phyloP scores from a whole-genome alignment of 495 filamentous ascomycete genomes.

The Rhizodiscina lignyota region DNA sequence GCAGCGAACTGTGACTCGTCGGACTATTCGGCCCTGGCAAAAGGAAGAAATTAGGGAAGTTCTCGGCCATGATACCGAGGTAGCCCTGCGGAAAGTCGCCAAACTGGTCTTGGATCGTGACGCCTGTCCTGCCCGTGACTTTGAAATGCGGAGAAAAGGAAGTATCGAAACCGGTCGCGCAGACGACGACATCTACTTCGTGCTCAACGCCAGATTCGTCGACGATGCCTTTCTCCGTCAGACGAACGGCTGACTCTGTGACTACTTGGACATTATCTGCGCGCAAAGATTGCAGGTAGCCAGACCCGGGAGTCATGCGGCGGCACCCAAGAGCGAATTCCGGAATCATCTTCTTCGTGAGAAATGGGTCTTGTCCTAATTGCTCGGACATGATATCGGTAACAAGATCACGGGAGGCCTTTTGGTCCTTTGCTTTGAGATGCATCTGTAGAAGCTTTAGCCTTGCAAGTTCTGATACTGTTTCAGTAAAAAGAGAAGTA shows the following conservation, averaged over 20 bases:
- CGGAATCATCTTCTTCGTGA: conserved; percentile 21
- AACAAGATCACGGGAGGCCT: conserved; percentile 5
- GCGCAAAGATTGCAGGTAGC: conserved; percentile 17
- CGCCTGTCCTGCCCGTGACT: conserved; percentile 22
- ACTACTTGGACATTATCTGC: conserved; percentile 15
- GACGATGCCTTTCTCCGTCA: conserved; percentile 12
- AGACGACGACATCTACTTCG: conserved; percentile 19
- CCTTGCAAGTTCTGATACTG: not conserved
- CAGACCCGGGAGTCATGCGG: conserved; percentile 14
- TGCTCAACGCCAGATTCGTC: conserved; percentile 14
- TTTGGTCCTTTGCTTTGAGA: no score
- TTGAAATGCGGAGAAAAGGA: conserved; percentile 31
- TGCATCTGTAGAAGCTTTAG: no score
- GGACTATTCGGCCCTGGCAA: conserved; percentile 25
- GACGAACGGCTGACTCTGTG: conserved; percentile 11
- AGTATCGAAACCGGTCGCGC: conserved; percentile 37
- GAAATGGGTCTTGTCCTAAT: conserved; percentile 38
- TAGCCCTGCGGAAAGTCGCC: conserved; percentile 9
- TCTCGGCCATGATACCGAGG: conserved; percentile 12
- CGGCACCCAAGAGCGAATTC: conserved; percentile 14
- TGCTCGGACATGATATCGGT: conserved; percentile 26
- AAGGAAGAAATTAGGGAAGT: conserved; percentile 17
- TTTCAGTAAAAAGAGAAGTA: not conserved
- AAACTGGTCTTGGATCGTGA: conserved; percentile 14
- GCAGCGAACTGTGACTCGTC: conserved; percentile 21